Conservation (phyloP, 176 grass and related monocot genomes). For the Carex littledalei region DNA sequence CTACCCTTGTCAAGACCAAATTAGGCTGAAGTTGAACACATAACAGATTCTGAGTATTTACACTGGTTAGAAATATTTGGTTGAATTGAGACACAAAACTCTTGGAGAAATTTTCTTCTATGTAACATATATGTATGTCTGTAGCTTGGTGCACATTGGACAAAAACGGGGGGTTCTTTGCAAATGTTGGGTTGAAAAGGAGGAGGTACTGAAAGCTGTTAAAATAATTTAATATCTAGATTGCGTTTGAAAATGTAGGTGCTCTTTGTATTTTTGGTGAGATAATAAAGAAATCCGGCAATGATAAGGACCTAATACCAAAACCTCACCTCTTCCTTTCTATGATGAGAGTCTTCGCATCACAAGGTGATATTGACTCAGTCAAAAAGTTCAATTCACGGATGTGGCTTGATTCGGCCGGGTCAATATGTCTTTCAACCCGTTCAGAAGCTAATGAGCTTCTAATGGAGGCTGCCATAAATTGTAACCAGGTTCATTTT, state of each 20-base stretch:
- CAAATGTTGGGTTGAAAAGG: not conserved
- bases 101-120: not conserved
- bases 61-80: not conserved
- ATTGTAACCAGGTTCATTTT: slow-evolving; percentile 60
- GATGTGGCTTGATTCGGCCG: slow-evolving; percentile 80
- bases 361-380: slow-evolving; percentile 71
- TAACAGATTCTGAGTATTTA: not conserved
- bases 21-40: not conserved
- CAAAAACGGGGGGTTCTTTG: not conserved
- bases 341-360: slow-evolving; percentile 84
- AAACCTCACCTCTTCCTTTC: slow-evolving; percentile 93
- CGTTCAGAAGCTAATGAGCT: slow-evolving; percentile 71
- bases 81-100: not conserved
- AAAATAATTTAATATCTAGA: not conserved
- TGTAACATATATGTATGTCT: not conserved
- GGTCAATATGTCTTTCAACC: slow-evolving; percentile 55
- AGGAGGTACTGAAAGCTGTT: not conserved
- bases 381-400: slow-evolving; percentile 50
- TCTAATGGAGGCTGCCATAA: slow-evolving; percentile 92
- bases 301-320: slow-evolving; percentile 53
- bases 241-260: slow-evolving; percentile 25
- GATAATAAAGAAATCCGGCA: slow-evolving; percentile 72
- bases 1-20: not conserved
- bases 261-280: slow-evolving; percentile 92
- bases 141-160: not conserved